Evolutionary conservation across 805 yeast genomes (phyloP).

Genomic region (Saccharomyces jurei): DNA sequence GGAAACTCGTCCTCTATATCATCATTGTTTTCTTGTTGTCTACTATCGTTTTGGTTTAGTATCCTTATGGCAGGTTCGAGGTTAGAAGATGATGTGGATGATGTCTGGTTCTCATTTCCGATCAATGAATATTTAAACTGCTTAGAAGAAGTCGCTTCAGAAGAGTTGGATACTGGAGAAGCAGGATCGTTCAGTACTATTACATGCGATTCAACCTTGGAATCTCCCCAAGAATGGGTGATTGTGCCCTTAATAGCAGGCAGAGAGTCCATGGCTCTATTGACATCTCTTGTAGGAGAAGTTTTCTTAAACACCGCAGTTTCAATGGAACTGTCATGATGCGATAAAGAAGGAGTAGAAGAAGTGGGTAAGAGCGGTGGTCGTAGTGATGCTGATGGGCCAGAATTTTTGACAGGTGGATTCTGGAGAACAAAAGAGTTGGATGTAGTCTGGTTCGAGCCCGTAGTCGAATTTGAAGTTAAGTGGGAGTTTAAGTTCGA

Average conservation of each 20-base stretch:
- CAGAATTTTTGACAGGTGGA: background rate
- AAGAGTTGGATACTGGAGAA: background rate
- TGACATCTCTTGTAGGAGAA: background rate
- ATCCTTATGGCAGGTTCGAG: constrained; percentile 17
- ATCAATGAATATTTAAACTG: background rate
- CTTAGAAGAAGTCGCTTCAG: background rate
- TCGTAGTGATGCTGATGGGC: background rate
- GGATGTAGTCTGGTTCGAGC: constrained; percentile 1
- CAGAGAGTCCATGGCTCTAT: constrained; percentile 7
- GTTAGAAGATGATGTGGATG: constrained; percentile 1
- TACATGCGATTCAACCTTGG: constrained; percentile 15
- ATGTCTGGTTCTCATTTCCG: background rate
- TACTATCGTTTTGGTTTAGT: background rate
- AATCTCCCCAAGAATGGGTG: constrained; percentile 42
- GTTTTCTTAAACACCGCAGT: background rate
- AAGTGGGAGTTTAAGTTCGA: constrained; percentile 6
- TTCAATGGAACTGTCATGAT: constrained; percentile 5
- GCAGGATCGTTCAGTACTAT: constrained; percentile 14
- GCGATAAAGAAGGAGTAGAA: background rate
- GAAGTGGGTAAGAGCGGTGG: background rate
- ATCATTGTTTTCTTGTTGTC: background rate
- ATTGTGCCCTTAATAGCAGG: constrained; percentile 41
- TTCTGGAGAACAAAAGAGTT: background rate
- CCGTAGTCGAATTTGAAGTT: background rate
- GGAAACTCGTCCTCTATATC: background rate